These are phyloP conservation scores for Claviceps capensis DNA, from an alignment of 2,329 filamentous ascomycete species.

Conservation along the genomic window DNA sequence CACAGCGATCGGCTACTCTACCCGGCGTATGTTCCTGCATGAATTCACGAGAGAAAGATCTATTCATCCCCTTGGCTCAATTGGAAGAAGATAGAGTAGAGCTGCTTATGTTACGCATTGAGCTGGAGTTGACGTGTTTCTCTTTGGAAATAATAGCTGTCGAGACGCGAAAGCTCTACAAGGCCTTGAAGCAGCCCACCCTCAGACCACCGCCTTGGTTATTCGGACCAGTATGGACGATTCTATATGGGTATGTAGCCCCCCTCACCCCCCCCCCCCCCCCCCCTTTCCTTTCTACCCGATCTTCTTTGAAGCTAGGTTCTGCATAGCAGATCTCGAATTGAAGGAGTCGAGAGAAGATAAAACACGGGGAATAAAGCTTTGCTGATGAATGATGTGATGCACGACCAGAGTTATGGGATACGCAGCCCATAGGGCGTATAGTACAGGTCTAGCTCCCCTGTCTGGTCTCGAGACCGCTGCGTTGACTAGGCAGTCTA, in stretches of 20 bases:
- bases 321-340: no score
- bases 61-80: no score
- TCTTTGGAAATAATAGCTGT: constrained; percentile 25
- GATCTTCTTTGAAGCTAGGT: no score
- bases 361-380: neutral
- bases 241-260: constrained; percentile 41
- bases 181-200: constrained; percentile 53
- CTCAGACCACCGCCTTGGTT: constrained; percentile 45
- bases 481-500: constrained; percentile 45
- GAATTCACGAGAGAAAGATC: no score
- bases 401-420: constrained; percentile 52
- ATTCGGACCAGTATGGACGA: constrained; percentile 53
- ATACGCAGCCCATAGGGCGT: constrained; percentile 72
- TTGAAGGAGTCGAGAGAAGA: no score
- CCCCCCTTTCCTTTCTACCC: no score
- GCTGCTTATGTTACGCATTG: no score
- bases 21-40: constrained; percentile 38
- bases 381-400: neutral
- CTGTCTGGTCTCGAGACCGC: constrained; percentile 38
- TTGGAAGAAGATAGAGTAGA: no score
- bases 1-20: constrained; percentile 56
- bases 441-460: constrained; percentile 48
- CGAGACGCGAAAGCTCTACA: constrained; percentile 48
- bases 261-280: no score
- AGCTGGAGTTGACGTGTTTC: no score